phyloP scores from a whole-genome alignment of 176 grass and related monocot genomes.

The Musa acuminata region DNA sequence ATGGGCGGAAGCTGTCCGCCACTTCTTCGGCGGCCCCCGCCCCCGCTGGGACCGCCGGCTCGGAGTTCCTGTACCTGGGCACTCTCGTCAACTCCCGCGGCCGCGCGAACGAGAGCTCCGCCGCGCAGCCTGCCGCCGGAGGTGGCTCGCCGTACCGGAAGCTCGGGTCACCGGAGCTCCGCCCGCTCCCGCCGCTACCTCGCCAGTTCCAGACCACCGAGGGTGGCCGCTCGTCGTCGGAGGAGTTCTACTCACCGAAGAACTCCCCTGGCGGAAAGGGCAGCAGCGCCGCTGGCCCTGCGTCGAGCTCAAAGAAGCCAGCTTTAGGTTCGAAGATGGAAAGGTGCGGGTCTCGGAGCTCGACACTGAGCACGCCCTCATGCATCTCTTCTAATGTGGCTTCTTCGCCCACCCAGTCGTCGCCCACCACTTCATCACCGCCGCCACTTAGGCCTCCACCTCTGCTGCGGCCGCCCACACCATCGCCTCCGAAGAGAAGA shows the following conservation, averaged over 20 bases:
- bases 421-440: slow-evolving; percentile 5
- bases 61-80: slow-evolving; percentile 35
- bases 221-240: slow-evolving; percentile 4
- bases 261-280: background rate
- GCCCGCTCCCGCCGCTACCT: slow-evolving; percentile 30
- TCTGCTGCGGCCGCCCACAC: slow-evolving; percentile 17
- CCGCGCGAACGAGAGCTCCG: background rate
- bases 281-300: background rate
- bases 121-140: background rate
- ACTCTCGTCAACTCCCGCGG: slow-evolving; percentile 35
- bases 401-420: slow-evolving; percentile 5
- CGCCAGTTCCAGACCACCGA: slow-evolving; percentile 26
- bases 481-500: slow-evolving; percentile 22
- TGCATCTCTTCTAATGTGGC: slow-evolving; percentile 9
- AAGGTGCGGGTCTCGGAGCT: slow-evolving; percentile 17
- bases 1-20: slow-evolving; percentile 39
- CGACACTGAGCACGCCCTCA: slow-evolving; percentile 19
- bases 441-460: slow-evolving; percentile 10
- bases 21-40: background rate
- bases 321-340: slow-evolving; percentile 2
- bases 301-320: background rate
- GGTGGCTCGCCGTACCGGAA: slow-evolving; percentile 2
- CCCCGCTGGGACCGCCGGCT: slow-evolving; percentile 3
- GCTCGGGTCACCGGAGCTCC: slow-evolving; percentile 33
- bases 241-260: slow-evolving; percentile 6